Base-by-base conservation (phyloP, 768 basidiomycete species). In the Serpula lacrymans region DNA sequence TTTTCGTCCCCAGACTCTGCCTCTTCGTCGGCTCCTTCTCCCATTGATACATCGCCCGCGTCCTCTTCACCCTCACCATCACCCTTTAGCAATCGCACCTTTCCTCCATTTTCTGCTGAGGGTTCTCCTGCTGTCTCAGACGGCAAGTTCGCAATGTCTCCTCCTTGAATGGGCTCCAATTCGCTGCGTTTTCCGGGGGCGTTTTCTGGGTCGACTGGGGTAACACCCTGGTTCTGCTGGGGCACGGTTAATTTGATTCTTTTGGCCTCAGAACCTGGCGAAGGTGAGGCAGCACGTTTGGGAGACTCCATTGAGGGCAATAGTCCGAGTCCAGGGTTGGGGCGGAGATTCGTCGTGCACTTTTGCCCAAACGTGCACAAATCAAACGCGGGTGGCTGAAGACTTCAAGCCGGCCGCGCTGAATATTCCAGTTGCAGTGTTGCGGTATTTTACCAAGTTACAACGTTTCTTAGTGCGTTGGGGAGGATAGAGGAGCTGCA, bases 171-270 rank as follows among this genome's bases (percentile, higher is more conserved):
- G 34, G 91, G 91, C 53, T 92, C 90, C 42, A 88, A 77, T 65
- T 94, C 92, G 59, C 80, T 78, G 50, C 89, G 86, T 67, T 93
- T 94, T 49, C 92, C 92, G 0, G 76, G 74, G 17, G 89, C 89
- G 42, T 71, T 70, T 45, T 89, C 82, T 17, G 83, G 82, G 65
- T 93, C 88, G 11, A 90, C 84, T 16, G 81, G 76, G 4, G 77
- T 69, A 18, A 74, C 84, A n/a, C 84, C 83, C 54, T 86, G 82
- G 37, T 67, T 61, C 54, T 72, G 72, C 39, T 70, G 69, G 10
- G 71, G 65, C 6, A 75, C 74, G 1, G 77, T 77, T 36, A 80
- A 65, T 34, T 72, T 77, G 53, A 80, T 69, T 48, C 79, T 70
- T 60, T 82, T 82, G 16, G 74, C 58, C 52, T 82, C 79, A 34